Conservation (phyloP, 495 filamentous ascomycete genomes). For the Penicillium crystallinum region DNA sequence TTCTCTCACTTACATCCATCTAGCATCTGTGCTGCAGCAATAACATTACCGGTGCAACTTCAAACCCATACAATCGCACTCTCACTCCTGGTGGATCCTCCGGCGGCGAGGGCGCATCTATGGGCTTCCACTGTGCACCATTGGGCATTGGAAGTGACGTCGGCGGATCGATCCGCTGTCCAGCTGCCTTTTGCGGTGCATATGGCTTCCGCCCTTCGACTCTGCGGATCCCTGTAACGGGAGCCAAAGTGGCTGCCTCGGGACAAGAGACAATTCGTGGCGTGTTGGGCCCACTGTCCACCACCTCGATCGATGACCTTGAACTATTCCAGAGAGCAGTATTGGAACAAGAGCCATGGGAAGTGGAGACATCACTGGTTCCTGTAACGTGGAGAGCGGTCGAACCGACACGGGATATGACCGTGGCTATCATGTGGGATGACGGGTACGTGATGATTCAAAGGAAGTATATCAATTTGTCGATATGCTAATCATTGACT, state of each 20-base stretch:
- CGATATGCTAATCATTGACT: not conserved
- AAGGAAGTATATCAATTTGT: not conserved
- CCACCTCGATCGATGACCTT: conserved; percentile 55
- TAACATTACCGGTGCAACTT: conserved; percentile 58
- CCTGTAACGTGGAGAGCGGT: conserved; percentile 55
- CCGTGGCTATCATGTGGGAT: conserved; percentile 63
- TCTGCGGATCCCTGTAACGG: conserved; percentile 46
- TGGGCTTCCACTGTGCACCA: conserved; percentile 55
- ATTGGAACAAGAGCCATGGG: conserved; percentile 57
- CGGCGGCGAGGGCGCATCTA: conserved; percentile 64
- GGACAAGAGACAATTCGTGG: conserved; percentile 57
- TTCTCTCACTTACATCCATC: conserved; percentile 4
- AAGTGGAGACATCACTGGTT: conserved; percentile 51
- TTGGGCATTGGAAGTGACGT: conserved; percentile 65
- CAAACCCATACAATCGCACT: conserved; percentile 57
- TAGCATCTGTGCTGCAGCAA: conserved; percentile 48
- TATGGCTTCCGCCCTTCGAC: conserved; percentile 54
- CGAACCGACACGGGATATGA: conserved; percentile 43
- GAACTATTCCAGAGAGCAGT: conserved; percentile 59
- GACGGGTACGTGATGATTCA: conserved; percentile 42
- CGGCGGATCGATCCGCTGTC: conserved; percentile 58
- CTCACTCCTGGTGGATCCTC: conserved; percentile 58
- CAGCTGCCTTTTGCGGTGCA: conserved; percentile 54
- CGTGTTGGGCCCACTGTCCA: conserved; percentile 57
- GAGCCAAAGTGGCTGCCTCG: conserved; percentile 40